phyloP scores from a whole-genome alignment of 495 filamentous ascomycete genomes.

The Penicillium longicatenatum region DNA sequence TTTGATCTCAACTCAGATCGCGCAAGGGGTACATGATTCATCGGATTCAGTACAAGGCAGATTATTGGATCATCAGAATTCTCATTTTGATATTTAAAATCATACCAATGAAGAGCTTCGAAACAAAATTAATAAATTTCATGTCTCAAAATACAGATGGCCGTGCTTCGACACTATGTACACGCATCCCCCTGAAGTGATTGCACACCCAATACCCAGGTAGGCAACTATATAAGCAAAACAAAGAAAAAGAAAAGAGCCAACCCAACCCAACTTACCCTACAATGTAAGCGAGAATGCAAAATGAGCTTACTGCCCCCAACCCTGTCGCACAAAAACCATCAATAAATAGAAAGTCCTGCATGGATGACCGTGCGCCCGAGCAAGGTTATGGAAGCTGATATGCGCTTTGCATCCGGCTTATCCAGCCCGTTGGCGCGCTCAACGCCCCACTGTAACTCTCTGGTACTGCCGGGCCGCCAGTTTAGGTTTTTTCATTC shows the following conservation, averaged over 20 bases:
- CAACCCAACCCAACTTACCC: not conserved
- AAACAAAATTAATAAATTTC: constrained; percentile 1
- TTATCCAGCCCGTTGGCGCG: constrained; percentile 16
- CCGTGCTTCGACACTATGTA: not conserved
- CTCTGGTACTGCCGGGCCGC: not conserved
- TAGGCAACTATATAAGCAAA: not conserved
- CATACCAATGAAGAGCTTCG: constrained; percentile 1
- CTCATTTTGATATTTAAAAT: not conserved
- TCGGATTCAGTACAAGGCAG: constrained; percentile 11
- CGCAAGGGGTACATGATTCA: constrained; percentile 26
- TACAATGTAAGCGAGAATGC: not conserved
- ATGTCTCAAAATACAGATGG: constrained; percentile 2
- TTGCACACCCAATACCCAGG: too few species aligned
- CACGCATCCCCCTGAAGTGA: constrained; percentile 6
- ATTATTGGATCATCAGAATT: constrained; percentile 8
- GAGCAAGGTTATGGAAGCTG: constrained; percentile 22
- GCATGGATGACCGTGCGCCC: constrained; percentile 7
- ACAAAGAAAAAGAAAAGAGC: not conserved
- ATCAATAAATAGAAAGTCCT: constrained; percentile 2
- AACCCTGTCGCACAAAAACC: not conserved
- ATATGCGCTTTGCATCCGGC: constrained; percentile 11
- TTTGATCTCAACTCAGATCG: constrained; percentile 18
- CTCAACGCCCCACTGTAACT: constrained; percentile 6
- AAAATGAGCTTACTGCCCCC: not conserved
- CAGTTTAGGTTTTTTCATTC: not conserved